Evolutionary conservation across 768 basidiomycete species (phyloP).

Genomic region (Russula ochroleuca): DNA sequence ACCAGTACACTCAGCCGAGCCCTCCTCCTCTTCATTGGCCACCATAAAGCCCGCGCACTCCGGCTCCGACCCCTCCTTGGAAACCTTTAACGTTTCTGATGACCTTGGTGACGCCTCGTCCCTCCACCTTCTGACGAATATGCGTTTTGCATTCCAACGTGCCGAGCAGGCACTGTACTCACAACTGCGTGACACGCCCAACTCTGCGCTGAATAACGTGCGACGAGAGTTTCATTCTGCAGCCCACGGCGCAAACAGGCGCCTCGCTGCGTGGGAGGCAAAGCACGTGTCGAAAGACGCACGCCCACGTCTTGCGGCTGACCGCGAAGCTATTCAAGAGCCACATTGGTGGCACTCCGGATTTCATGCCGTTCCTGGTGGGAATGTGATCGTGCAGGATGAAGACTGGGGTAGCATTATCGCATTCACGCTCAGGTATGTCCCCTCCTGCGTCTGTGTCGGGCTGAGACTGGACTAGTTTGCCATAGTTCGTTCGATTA

Average conservation of each 20-base stretch:
- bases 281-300: slow-evolving; percentile 49
- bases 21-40: slow-evolving; percentile 20
- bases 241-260: slow-evolving; percentile 49
- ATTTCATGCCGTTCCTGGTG: slow-evolving; percentile 62
- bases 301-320: slow-evolving; percentile 20
- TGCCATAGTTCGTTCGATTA: slow-evolving; percentile 55
- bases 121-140: slow-evolving; percentile 41
- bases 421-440: slow-evolving; percentile 66
- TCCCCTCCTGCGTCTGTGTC: neutral
- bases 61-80: neutral
- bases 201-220: slow-evolving; percentile 54
- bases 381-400: slow-evolving; percentile 62
- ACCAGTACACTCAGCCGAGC: slow-evolving; percentile 24
- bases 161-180: slow-evolving; percentile 57
- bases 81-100: slow-evolving; percentile 27
- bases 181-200: slow-evolving; percentile 48
- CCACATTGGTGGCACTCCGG: slow-evolving; percentile 63
- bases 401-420: slow-evolving; percentile 77
- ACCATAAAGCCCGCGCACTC: slow-evolving; percentile 10
- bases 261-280: slow-evolving; percentile 58
- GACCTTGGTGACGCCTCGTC: slow-evolving; percentile 33
- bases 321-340: slow-evolving; percentile 36
- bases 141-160: slow-evolving; percentile 55
- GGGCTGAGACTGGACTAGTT: slow-evolving; percentile 10
- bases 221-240: slow-evolving; percentile 52